Evolutionary conservation across 345 rosid genomes (phyloP).

Genomic region (Theobroma cacao): DNA sequence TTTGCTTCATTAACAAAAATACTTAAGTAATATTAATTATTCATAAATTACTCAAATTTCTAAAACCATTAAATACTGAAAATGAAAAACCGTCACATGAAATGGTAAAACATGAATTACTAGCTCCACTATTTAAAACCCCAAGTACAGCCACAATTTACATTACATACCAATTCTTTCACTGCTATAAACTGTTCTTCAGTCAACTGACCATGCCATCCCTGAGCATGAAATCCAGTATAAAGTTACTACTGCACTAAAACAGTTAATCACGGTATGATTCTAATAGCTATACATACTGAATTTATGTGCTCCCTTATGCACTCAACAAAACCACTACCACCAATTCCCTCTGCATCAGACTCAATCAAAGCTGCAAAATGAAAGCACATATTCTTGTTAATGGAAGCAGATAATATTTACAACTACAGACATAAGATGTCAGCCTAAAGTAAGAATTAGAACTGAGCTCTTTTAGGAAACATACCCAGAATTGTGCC

Average conservation of each 20-base stretch:
- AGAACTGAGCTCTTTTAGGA: conserved; percentile 7
- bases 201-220: conserved; percentile 82
- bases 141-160: conserved; percentile 6
- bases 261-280: conserved; percentile 16
- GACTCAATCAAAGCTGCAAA: conserved; percentile 95
- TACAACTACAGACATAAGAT: conserved; percentile 10
- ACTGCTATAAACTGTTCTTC: conserved; percentile 98
- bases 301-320: conserved; percentile 94
- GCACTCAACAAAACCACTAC: conserved; percentile 97
- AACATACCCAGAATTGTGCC: conserved; percentile 92
- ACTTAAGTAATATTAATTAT: background rate
- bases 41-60: background rate
- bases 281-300: conserved; percentile 41
- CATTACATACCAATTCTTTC: conserved; percentile 83
- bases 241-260: conserved; percentile 30
- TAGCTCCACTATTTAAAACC: background rate
- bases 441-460: conserved; percentile 12
- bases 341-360: conserved; percentile 99
- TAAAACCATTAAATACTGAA: background rate
- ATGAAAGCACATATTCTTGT: conserved; percentile 18
- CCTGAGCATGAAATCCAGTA: conserved; percentile 52
- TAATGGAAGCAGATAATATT: conserved; percentile 13
- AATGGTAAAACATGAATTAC: background rate
- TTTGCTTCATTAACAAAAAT: background rate
- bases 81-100: background rate